Conservation (phyloP, 805 yeast species). For the Barnettozyma sp. region DNA sequence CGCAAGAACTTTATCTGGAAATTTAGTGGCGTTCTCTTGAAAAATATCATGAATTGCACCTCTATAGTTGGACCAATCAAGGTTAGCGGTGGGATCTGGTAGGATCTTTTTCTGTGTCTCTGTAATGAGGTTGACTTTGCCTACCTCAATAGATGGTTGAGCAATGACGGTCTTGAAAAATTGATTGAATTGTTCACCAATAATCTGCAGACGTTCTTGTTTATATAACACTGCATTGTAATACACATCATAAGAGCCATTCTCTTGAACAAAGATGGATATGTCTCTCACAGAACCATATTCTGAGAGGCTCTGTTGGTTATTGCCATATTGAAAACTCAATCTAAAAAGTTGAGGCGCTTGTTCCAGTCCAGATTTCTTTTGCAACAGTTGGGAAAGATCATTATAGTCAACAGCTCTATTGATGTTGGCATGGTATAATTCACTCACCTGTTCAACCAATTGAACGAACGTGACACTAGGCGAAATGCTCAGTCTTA, state of each 20-base stretch:
- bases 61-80: conserved; percentile 86
- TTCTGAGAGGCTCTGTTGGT: conserved; percentile 22
- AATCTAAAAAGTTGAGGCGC: conserved; percentile 56
- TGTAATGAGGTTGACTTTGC: conserved; percentile 65
- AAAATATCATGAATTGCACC: conserved; percentile 98
- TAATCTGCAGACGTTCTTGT: conserved; percentile 55
- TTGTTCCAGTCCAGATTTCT: conserved; percentile 42
- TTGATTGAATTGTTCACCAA: conserved; percentile 67
- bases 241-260: conserved; percentile 35
- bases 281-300: conserved; percentile 57
- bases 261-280: conserved; percentile 42
- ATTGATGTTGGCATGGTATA: conserved; percentile 29
- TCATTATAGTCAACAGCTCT: conserved; percentile 45
- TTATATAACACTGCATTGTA: conserved; percentile 76
- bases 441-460: conserved; percentile 36
- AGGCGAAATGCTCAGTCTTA: conserved; percentile 57
- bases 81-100: conserved; percentile 82
- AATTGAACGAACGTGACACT: conserved; percentile 48
- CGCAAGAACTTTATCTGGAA: conserved; percentile 86
- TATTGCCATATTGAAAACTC: conserved; percentile 43
- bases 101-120: conserved; percentile 49
- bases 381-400: conserved; percentile 46
- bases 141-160: conserved; percentile 38
- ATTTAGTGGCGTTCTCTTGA: conserved; percentile 72
- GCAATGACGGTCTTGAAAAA: conserved; percentile 36